Evolutionary conservation across 2,329 filamentous ascomycete species (phyloP), one percentile per base, ranked within the genome.

Genomic region (Talaromyces sp.): DNA sequence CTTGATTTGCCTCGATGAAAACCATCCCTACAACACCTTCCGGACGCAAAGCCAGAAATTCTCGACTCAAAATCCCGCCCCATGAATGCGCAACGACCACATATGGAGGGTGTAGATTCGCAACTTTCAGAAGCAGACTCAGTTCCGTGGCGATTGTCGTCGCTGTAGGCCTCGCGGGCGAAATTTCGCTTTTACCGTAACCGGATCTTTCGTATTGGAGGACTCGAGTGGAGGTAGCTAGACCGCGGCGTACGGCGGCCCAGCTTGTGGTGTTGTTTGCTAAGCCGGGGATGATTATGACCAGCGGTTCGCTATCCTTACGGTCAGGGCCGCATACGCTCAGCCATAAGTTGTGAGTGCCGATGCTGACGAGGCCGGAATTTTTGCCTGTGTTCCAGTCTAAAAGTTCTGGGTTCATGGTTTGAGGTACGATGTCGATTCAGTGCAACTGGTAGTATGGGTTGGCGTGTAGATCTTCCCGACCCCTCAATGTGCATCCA

Each of bases 31-130:
- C 15, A 9, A 45, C 27, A 25, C 54, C 60, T 6, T 11, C 10
- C 4, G 33, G 45, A 17, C n/a, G 25, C 35, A 62, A 50, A 25
- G 60, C 33, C 8, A 62, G 49, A 11, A 62, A 52, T 9, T 62
- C 60, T 22, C 60, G n/a, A 10, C 27, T 35, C 19, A 62, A 13
- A 52, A 62, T 52, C 7, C 60, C 60, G 31, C 60, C 60, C 41
- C 45, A 62, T 22, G 60, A 62, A 31, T 62, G 60, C 19, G 41
- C 60, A 49, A 62, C 19, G 15, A 62, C 10, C 6, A 62, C 45
- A 35, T 62, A 62, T 10, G 60, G 60, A 1, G 41, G 41, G 1
- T 10, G 17, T n/a, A 62, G 25, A 35, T 22, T 10, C 11, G 33
- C 45, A 35, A 15, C 22, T 11, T 22, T 1, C 3, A 62, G 60